Evolutionary conservation across 1,139 yeast genomes (phyloP), one percentile per base, ranked within the genome.

Genomic region (Scheffersomyces illinoinensis): DNA sequence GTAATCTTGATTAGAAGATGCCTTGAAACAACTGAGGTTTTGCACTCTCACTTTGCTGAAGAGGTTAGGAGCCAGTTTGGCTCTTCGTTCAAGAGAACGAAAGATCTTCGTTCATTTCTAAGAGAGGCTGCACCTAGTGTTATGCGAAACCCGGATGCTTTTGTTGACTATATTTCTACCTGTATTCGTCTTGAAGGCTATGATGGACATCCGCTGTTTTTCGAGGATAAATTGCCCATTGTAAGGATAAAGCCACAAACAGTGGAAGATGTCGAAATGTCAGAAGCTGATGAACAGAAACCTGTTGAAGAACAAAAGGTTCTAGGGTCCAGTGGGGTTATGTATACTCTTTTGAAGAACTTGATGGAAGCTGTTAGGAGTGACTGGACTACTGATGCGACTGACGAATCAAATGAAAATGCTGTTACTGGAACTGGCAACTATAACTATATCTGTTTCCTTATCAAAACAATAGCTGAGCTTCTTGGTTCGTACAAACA

Each of bases 401-500:
- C 64, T 14, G 65, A 58, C 3, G 61, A 61, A 20, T 46, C 57
- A 39, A 61, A 62, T 3, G 66, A 64, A 18, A 48, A 52, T 18
- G 49, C 33, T 52, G 47, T 18, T 3, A 68, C 43, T 12, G 43
- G 43, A 33, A 62, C 46, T 64, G 64, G 50, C 64, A 79, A 84
- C 47, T 90, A 89, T 70, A 81, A 88, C 0, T 88, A 90, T 67
- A 86, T 87, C 57, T 83, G 90, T 54, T 91, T 88, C 68, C 74
- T 93, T 52, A 74, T 93, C 51, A 91, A 88, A 66, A 75, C 86
- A 0, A 73, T 93, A 49, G 82, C 89, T 0, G 98, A 93, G 66
- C 76, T 93, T 18, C 73, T 93, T 20, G 86, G 89, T 2, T 90
- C 97, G 1, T 93, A 93, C 72, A 89, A 89, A 64, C 87, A 86